Conservation (phyloP, 176 grass and related monocot species). For the Eleusine coracana region DNA sequence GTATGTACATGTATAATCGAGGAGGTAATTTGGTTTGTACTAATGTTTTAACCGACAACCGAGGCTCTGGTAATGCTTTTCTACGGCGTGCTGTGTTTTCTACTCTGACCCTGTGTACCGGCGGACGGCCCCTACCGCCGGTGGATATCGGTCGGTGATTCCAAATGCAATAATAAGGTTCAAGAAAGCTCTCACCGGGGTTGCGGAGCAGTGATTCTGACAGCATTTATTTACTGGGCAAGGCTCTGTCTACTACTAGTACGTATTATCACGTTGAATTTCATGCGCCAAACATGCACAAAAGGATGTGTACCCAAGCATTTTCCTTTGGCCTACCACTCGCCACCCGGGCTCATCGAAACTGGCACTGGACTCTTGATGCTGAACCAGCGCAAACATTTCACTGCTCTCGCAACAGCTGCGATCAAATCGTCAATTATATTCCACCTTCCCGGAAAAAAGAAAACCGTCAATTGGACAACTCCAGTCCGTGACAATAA, state of each 20-base stretch:
- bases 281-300: neutral
- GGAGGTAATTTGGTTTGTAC: neutral
- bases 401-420: neutral
- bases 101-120: neutral
- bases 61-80: neutral
- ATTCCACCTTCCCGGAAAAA: too few relatives aligned
- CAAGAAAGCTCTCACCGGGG: neutral
- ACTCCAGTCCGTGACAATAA: neutral
- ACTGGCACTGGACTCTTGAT: neutral
- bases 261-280: neutral
- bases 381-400: neutral
- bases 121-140: too few relatives aligned
- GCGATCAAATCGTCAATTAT: neutral
- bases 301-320: too few relatives aligned
- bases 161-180: neutral
- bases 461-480: neutral
- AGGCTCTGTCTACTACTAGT: neutral
- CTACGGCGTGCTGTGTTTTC: neutral
- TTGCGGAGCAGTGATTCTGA: neutral
- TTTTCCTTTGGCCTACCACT: too few relatives aligned
- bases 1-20: neutral
- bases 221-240: neutral
- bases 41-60: neutral
- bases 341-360: neutral
- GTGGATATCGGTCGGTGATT: too few relatives aligned